Conservation (phyloP, 2,329 filamentous ascomycete species). For the Clathrospora elynae region DNA sequence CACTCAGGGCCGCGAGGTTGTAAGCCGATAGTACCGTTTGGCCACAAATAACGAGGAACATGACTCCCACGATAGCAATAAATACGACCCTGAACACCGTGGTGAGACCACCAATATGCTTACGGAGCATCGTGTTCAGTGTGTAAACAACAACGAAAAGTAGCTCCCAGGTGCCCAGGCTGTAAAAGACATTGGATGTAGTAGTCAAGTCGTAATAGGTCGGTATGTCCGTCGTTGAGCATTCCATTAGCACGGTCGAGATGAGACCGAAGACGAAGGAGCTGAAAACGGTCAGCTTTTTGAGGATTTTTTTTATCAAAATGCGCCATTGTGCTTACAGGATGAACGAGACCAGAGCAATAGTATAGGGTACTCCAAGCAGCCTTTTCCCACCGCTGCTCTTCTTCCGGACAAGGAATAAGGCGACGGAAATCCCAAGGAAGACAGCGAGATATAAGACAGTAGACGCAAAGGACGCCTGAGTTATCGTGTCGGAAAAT, state of each 20-base stretch:
- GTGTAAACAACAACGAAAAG: conserved; percentile 31
- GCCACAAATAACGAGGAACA: conserved; percentile 25
- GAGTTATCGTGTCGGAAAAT: conserved; percentile 8
- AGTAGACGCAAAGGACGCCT: conserved; percentile 25
- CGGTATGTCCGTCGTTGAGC: neutral
- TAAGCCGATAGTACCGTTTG: conserved; percentile 22
- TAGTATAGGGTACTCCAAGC: conserved; percentile 23
- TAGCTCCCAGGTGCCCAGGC: conserved; percentile 28
- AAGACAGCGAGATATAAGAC: conserved; percentile 24
- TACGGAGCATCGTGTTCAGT: conserved; percentile 33
- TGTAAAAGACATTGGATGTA: conserved; percentile 24
- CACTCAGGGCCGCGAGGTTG: conserved; percentile 11
- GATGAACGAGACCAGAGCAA: conserved; percentile 17
- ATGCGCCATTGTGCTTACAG: conserved; percentile 22
- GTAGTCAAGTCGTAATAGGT: conserved; percentile 20
- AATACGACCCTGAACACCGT: conserved; percentile 18
- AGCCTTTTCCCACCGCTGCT: conserved; percentile 27
- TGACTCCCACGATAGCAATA: conserved; percentile 21
- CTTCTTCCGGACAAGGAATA: conserved; percentile 27
- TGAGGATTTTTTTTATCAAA: neutral
- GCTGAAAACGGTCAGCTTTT: conserved; percentile 12
- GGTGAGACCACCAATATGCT: conserved; percentile 20
- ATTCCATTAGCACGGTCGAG: conserved; percentile 20
- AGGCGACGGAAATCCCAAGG: conserved; percentile 22
- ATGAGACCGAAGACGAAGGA: conserved; percentile 17